Conservation (phyloP, 257 asterid species). For the Capsicum chinense region DNA sequence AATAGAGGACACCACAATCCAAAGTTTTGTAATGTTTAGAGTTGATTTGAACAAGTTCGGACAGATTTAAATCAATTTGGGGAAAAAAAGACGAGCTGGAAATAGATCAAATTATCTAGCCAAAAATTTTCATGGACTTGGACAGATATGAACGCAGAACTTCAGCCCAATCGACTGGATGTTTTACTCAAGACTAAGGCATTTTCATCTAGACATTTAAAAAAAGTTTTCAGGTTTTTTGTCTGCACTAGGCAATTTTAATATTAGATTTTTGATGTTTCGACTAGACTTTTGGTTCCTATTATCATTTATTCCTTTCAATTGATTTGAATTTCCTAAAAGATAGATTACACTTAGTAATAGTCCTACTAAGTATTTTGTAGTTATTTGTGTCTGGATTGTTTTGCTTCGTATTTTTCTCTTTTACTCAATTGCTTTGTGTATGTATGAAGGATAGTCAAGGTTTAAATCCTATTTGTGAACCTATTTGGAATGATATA, state of each 20-base stretch:
- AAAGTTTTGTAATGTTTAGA: not conserved
- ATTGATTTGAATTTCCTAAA: not conserved
- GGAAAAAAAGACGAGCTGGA: not conserved
- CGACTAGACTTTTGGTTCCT: not conserved
- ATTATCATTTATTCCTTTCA: not conserved
- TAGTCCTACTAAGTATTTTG: conserved; percentile 3
- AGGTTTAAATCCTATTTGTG: not conserved
- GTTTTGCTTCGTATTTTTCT: not conserved
- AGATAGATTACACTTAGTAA: not conserved
- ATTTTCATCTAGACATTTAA: not conserved
- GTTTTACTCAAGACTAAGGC: not conserved
- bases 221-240: not conserved
- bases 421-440: not conserved
- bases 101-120: not conserved
- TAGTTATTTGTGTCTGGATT: not conserved
- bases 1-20: not conserved
- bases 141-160: not conserved
- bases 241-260: not conserved
- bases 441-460: not conserved
- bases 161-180: not conserved
- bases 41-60: not conserved
- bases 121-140: not conserved
- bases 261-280: not conserved
- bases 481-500: not conserved
- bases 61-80: not conserved